Evolutionary conservation across 495 filamentous ascomycete species (phyloP), one percentile per base, ranked within the genome.

Genomic region (Talaromyces stipitatus): DNA sequence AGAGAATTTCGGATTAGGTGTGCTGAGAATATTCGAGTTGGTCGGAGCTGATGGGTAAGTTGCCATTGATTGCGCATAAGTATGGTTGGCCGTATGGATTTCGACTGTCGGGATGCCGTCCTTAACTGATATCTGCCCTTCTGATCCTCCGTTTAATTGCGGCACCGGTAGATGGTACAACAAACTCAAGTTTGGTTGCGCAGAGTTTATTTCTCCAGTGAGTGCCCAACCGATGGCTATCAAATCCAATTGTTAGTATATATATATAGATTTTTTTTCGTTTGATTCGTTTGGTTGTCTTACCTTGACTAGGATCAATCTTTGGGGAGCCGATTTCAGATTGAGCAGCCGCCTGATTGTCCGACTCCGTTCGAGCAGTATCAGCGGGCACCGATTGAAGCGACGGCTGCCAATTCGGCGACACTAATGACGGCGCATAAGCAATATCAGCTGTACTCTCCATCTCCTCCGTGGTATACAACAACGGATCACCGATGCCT

Each of bases 191-290:
- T 86, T 91, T 0, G 87, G 84, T 61, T 86, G 89, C 6, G 88
- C 86, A 16, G 88, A 91, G 63, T 91, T 88, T 24, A 86, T 90
- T 12, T 86, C 89, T 46, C 89, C 89, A 2, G 89, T 90, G 18
- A 92, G 77, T 30, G 88, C 87, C 81, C 84, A 90, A 12, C 86
- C 89, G 53, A 90, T 83, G 2, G 87, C 85, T 74, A 68, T 57
- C 24, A 62, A 65, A 43, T 4, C 3, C 0, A 74, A 72, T 55
- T 70, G 75, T 11, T 66, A 58, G 52, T 28, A 33, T n/a, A 16
- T 58, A 30, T 66, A 64, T 54, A 67, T 60, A 29, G 71, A 66
- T 38, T 72, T 63, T 30, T 11, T 48, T n/a, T n/a, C n/a, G n/a
- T n/a, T n/a, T n/a, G n/a, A n/a, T n/a, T n/a, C n/a, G 4, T 9